Evolutionary conservation across 495 filamentous ascomycete genomes (phyloP), one percentile per base, ranked within the genome.

Genomic region (Penicillium cataractarum): DNA sequence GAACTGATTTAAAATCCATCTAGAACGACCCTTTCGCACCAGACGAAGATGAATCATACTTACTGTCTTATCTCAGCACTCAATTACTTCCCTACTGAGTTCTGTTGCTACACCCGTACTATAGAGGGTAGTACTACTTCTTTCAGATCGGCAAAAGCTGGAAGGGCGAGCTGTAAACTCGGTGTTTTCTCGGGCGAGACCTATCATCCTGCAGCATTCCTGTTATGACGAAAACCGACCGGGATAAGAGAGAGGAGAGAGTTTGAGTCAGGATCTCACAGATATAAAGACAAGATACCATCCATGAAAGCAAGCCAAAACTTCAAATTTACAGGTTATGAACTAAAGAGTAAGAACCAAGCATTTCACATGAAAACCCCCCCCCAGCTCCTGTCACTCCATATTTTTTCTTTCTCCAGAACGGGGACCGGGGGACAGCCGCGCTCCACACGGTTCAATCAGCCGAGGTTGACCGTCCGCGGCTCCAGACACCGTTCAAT

Each of bases 391-490:
- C 46, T 50, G 46, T 50, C 22, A 50, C 42, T 52, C 49, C 26
- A 52, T 17, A 32, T 15, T 31, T 24, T 26, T 27, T 27, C 13
- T 27, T 44, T 33, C 39, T 44, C 57, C 57, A 49, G 57, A 19
- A 33, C 48, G 44, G 26, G n/a, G 57, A 39, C 57, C 19, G 24
- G 48, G 37, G 49, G 19, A 35, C n/a, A 52, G 24, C 35, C 27
- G 29, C 21, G 31, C 56, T 64, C 55, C 61, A 55, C 51, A 27
- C 33, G 15, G 24, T 48, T 22, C 32, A 4, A 79, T 83, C 73
- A 70, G 79, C 55, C 78, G 71, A 73, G 68, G 68, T 69, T 56
- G 55, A 40, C 53, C 35, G 24, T 54, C 61, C 69, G 62, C 65
- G 65, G 68, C 63, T 66, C 62, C 56, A 71, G 35, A 57, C 62